phyloP scores from a whole-genome alignment of 805 yeast genomes.

The Pichia californica region DNA sequence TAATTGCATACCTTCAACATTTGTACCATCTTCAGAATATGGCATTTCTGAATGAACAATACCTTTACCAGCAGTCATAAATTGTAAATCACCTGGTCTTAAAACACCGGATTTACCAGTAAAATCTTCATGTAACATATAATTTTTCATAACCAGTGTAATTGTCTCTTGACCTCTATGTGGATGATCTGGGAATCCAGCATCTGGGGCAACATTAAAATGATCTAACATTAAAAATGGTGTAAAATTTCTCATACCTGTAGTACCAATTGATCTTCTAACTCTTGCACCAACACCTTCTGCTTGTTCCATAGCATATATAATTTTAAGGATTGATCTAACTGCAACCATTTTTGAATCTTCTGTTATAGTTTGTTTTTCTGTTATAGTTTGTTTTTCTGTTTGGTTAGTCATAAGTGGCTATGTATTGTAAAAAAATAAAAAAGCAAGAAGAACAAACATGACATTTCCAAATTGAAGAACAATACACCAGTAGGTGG shows the following conservation, averaged over 20 bases:
- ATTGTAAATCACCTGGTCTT: conserved; percentile 79
- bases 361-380: no score
- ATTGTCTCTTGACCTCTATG: conserved; percentile 83
- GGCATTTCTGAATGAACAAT: conserved; percentile 87
- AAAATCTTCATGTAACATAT: conserved; percentile 77
- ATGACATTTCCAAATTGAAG: no score
- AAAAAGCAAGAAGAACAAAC: no score
- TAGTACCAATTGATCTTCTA: conserved; percentile 71
- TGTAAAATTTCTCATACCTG: conserved; percentile 62
- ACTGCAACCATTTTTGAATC: no score
- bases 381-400: no score
- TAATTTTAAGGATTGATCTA: background rate
- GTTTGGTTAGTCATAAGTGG: no score
- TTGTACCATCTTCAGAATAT: conserved; percentile 44
- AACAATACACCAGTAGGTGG: no score
- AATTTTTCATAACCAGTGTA: conserved; percentile 58
- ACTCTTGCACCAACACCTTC: conserved; percentile 91
- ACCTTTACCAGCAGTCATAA: conserved; percentile 91
- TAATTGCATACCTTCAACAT: conserved; percentile 63
- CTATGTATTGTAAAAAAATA: no score
- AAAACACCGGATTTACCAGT: conserved; percentile 78
- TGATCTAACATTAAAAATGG: conserved; percentile 83
- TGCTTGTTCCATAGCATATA: conserved; percentile 36
- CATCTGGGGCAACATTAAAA: conserved; percentile 54
- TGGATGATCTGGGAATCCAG: conserved; percentile 81